A percentile compares a stretch with the other conserved stretches of the same genome.
phyloP scores from a whole-genome alignment of 2,329 filamentous ascomycete genomes.

The Alternaria arbusti region DNA sequence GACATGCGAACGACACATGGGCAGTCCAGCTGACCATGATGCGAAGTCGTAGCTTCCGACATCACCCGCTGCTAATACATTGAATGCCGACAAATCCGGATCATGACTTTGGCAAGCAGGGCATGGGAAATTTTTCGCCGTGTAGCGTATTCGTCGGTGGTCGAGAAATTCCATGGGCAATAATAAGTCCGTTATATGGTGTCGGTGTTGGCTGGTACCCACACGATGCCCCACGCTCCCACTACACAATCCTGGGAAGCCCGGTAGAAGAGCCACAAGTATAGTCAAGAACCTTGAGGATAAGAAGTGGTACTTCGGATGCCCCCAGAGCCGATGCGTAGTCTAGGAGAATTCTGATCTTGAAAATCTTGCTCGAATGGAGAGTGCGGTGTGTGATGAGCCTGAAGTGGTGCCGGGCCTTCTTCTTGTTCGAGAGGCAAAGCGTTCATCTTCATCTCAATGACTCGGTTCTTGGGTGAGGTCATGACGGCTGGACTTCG shows the following conservation, averaged over 20 bases:
- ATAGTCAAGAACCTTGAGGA: neutral
- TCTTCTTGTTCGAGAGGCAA: constrained; percentile 6
- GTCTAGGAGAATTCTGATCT: neutral
- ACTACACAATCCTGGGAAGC: constrained; percentile 3
- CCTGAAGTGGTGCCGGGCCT: neutral
- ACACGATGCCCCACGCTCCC: neutral
- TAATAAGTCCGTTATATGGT: neutral
- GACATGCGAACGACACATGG: constrained; percentile 12
- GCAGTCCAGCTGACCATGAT: neutral
- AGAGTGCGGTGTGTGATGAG: neutral
- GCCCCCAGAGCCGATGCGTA: neutral
- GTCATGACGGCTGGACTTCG: constrained; percentile 5
- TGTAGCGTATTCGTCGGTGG: neutral
- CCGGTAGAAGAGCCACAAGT: neutral
- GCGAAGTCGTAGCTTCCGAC: neutral
- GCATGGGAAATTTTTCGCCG: constrained; percentile 1
- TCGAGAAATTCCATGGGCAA: neutral
- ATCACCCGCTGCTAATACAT: neutral
- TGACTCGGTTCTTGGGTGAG: neutral
- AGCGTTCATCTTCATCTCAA: constrained; percentile 7
- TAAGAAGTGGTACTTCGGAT: neutral
- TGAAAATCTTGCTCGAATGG: neutral
- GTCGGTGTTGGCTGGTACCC: neutral
- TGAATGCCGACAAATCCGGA: constrained; percentile 4
- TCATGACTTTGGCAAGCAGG: constrained; percentile 5